phyloP scores from a whole-genome alignment of 768 basidiomycete species.

The Serendipita sp. region DNA sequence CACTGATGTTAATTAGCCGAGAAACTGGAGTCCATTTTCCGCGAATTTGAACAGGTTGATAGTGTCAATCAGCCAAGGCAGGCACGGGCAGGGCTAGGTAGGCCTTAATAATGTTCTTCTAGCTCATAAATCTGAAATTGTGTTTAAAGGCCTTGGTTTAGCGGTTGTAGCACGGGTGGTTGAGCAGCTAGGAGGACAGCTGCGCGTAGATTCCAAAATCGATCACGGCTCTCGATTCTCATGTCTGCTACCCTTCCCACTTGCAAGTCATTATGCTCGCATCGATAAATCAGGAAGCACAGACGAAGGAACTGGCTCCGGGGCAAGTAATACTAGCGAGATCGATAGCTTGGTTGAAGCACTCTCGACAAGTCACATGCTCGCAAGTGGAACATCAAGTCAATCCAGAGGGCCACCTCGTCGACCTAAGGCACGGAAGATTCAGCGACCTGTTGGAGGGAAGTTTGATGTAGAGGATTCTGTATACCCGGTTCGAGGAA shows the following conservation, averaged over 20 bases:
- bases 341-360: constrained; percentile 36
- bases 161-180: constrained; percentile 72
- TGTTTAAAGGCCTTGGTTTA: constrained; percentile 42
- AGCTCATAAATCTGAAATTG: constrained; percentile 8
- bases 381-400: neutral
- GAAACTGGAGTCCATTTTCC: constrained; percentile 60
- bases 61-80: constrained; percentile 24
- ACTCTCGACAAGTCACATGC: constrained; percentile 23
- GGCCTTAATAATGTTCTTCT: constrained; percentile 8
- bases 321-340: constrained; percentile 17
- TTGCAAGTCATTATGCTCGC: constrained; percentile 18
- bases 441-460: constrained; percentile 10
- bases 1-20: constrained; percentile 20
- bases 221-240: constrained; percentile 56
- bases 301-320: neutral
- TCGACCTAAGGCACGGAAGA: constrained; percentile 2
- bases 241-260: constrained; percentile 47
- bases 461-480: constrained; percentile 14
- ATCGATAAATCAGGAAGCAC: neutral
- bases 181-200: constrained; percentile 60
- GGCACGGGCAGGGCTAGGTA: constrained; percentile 32
- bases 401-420: neutral
- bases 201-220: constrained; percentile 60
- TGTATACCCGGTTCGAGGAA: constrained; percentile 11
- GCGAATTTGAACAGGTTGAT: constrained; percentile 67